phyloP scores from a whole-genome alignment of 2,329 filamentous ascomycete species.

The Aureobasidium leucospermi region DNA sequence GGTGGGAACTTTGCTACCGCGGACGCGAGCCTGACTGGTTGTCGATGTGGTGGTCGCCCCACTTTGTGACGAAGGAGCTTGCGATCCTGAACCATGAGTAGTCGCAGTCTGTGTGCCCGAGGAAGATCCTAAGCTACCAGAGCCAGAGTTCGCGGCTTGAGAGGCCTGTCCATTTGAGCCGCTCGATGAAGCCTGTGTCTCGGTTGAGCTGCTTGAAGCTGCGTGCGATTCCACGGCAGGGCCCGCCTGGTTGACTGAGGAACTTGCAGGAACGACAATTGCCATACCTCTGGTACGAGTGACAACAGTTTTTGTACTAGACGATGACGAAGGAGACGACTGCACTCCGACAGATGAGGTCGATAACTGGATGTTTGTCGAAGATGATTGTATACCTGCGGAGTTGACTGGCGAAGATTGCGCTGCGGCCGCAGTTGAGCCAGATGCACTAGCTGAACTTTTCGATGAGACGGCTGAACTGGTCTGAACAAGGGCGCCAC shows the following conservation, averaged over 20 bases:
- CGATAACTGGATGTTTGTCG: background rate
- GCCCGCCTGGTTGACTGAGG: background rate
- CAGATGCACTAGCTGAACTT: background rate
- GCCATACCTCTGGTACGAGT: constrained; percentile 2
- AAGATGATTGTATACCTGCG: background rate
- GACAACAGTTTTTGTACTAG: background rate
- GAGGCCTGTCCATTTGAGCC: background rate
- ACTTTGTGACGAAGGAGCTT: background rate
- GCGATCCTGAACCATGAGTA: background rate
- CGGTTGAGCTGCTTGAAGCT: background rate
- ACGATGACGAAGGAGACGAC: background rate
- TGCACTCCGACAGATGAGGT: too few species aligned
- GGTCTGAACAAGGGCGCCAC: background rate
- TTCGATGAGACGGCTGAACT: background rate
- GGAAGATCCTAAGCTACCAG: background rate
- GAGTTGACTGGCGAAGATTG: background rate
- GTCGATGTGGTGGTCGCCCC: background rate
- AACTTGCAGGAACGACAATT: background rate
- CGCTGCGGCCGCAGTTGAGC: background rate
- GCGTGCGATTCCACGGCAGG: background rate
- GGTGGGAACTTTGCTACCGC: background rate
- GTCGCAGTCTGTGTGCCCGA: too few species aligned
- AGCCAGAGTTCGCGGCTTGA: background rate
- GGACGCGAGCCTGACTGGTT: background rate
- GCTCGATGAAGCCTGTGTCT: background rate